Evolutionary conservation across 371 early-diverging fungal genomes (phyloP), one percentile per base, ranked within the genome.

Genomic region (Mortierella sp.): DNA sequence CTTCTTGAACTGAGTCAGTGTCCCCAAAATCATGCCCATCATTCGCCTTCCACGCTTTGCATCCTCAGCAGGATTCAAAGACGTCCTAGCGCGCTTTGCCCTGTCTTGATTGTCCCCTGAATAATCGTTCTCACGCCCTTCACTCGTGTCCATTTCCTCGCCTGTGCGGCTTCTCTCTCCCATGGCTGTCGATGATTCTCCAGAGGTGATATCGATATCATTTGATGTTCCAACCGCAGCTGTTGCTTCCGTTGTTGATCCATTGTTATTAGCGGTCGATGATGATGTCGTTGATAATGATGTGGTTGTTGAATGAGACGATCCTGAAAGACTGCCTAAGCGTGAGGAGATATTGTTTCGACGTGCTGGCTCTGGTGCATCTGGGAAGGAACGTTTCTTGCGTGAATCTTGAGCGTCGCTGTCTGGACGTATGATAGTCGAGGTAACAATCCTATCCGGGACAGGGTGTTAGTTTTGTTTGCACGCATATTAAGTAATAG

Each of bases 1-100:
- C 16, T 57, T 58, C 53, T 76, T 76, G 58, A 69, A 69, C 45
- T 70, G 70, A 0, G 65, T 51, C 21, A 76, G 46, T 6, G 76
- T 76, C 23, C 76, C 76, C 7, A 76, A 46, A 26, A 76, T 65
- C 76, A 76, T 65, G 6, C 76, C 76, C 76, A 76, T 76, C 70
- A 76, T 76, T 9, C 76, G 66, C 19, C 62, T 51, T 12, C 66
- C 66, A 41, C 74, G 74, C 28, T 61, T 58, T 9, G 64, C 43
- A 48, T 73, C 74, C 27, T 73, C 74, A 27, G 31, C 63, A 7
- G 63, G 72, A 28, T 72, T 65, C 26, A 43, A 28, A 1, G 64
- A 28, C 8, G 18, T 50, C 9, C 65, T 55, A 6, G 56, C 26
- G 34, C 67, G 65, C 19, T 64, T 64, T 46, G 46, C 41, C 31